A percentile compares a stretch with the other conserved stretches of the same genome.
These are phyloP conservation scores for Puccinia hordei DNA, from an alignment of 1,284 basidiomycete genomes.

Conservation along the genomic window DNA sequence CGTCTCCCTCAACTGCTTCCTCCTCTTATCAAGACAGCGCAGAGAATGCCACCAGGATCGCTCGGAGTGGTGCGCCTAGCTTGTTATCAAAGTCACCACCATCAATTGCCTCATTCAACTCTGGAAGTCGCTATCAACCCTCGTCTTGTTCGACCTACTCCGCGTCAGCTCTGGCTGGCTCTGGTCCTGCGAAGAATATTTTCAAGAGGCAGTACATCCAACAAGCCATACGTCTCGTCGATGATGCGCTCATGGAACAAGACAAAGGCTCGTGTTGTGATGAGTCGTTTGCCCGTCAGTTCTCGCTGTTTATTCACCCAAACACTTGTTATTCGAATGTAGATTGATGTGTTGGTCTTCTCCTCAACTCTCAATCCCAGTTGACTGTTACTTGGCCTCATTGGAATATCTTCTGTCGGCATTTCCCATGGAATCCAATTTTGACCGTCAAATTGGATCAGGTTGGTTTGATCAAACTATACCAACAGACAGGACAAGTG, in stretches of 20 bases:
- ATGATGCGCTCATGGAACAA: constrained; percentile 39
- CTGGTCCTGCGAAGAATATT: background rate
- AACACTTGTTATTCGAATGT: background rate
- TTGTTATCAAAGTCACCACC: constrained; percentile 2
- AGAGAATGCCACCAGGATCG: background rate
- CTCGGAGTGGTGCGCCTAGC: constrained; percentile 5
- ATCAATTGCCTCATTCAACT: constrained; percentile 35
- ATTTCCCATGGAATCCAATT: constrained; percentile 6
- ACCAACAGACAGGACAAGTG: background rate
- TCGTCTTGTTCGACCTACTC: constrained; percentile 34
- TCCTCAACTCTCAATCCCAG: background rate
- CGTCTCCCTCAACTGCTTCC: constrained; percentile 15
- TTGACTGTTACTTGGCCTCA: constrained; percentile 40
- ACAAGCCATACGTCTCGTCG: constrained; percentile 33
- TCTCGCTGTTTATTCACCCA: background rate
- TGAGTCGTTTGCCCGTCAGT: constrained; percentile 30
- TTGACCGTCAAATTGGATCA: constrained; percentile 31
- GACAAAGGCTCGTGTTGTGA: constrained; percentile 40
- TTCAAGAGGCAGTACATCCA: constrained; percentile 40
- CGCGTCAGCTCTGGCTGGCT: constrained; percentile 6
- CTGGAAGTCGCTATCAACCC: constrained; percentile 27
- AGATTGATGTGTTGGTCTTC: background rate
- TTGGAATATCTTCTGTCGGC: constrained; percentile 42
- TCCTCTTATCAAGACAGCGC: constrained; percentile 8
- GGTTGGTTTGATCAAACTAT: background rate